Evolutionary conservation across 176 grass and related monocot species (phyloP), one percentile per base, ranked within the genome.

Genomic region (Eremochloa ophiuroides): DNA sequence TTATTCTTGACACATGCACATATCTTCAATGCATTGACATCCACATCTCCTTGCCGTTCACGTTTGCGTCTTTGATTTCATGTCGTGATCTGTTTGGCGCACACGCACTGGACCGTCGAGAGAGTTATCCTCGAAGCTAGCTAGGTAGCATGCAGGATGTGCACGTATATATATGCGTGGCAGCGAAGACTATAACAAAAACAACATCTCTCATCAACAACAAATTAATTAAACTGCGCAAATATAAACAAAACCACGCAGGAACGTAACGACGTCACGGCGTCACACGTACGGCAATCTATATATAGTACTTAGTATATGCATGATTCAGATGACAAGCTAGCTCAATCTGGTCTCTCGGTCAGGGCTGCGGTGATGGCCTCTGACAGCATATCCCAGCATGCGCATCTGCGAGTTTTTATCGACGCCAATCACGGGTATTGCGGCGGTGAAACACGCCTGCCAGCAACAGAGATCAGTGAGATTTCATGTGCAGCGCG

Each of bases 401-500:
- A 30, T 16, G 34, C 34, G 25, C 66, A 23, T 13, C 56, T 77
- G 26, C 75, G 30, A 62, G 10, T 42, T 63, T 11, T 63, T 11
- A 11, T 63, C 39, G 39, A 61, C 58, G 25, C 31, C 16, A 42
- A 43, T 28, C 38, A 26, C 55, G 9, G 14, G 43, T 61, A 42
- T n/a, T n/a, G n/a, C n/a, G n/a, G n/a, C 56, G 23, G 28, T 20
- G 53, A n/a, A n/a, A n/a, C 55, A 75, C 74, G 74, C 16, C 26
- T 20, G 13, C 2, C 38, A 11, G 15, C 50, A 41, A 31, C 44
- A 33, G 29, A 8, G n/a, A 58, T 29, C 25, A 20, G 30, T 20
- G 80, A 78, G 42, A 83, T 87, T 83, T 72, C 85, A 83, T 77
- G 85, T 35, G 79, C 50, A n/a, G 20, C 1, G 11, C n/a, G 8